phyloP scores from a whole-genome alignment of 371 early-diverging fungal genomes.

The Quaeritorhiza haematococci region DNA sequence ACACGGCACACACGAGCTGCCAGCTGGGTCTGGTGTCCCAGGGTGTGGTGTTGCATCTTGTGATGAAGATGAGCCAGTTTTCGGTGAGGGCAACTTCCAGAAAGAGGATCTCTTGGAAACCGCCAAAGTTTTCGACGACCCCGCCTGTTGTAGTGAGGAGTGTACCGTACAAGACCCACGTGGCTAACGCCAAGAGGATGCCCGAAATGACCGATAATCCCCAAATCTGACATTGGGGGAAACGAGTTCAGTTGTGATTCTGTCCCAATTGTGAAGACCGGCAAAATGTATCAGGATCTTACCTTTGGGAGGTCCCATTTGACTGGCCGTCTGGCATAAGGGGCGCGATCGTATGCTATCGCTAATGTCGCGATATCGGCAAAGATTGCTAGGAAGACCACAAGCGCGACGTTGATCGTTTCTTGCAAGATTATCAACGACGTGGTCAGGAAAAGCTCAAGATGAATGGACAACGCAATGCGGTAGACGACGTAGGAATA shows the following conservation, averaged over 20 bases:
- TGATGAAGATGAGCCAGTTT: constrained; percentile 34
- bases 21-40: constrained; percentile 17
- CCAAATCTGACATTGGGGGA: no score
- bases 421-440: constrained; percentile 14
- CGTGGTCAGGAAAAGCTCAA: constrained; percentile 16
- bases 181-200: constrained; percentile 18
- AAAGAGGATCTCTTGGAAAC: constrained; percentile 17
- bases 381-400: constrained; percentile 19
- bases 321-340: constrained; percentile 19
- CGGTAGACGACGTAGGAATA: constrained; percentile 33
- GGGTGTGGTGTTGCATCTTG: constrained; percentile 8
- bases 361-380: constrained; percentile 21
- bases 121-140: constrained; percentile 11
- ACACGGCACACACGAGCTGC: constrained; percentile 29
- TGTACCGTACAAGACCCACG: constrained; percentile 6
- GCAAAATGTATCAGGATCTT: no score
- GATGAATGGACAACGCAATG: constrained; percentile 24
- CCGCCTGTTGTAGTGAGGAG: constrained; percentile 6
- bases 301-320: constrained; percentile 23
- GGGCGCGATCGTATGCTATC: constrained; percentile 27
- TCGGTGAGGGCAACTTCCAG: constrained; percentile 30
- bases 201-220: constrained; percentile 15
- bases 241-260: no score
- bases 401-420: constrained; percentile 10
- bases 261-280: no score